Evolutionary conservation across 2,329 filamentous ascomycete species (phyloP), one percentile per base, ranked within the genome.

Genomic region (Tolypocladium cylindrosporum): DNA sequence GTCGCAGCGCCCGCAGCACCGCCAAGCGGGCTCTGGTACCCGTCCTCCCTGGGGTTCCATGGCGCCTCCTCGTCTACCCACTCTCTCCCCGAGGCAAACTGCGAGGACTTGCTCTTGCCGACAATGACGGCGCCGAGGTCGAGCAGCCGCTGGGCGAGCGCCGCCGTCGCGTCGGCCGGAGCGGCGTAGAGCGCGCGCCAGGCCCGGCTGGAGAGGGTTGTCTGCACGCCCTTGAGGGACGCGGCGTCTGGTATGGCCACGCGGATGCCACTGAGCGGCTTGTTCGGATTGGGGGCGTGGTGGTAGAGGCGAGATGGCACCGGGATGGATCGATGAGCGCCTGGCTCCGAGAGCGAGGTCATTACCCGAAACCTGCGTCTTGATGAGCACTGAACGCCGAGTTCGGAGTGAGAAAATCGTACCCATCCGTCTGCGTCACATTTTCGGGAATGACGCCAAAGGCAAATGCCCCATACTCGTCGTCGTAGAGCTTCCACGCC

Each of bases 91-190:
- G 71, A 65, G 14, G 75, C 75, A 55, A 83, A 76, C 60, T 80
- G 77, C 1, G 75, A 72, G 2, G 75, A 74, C 61, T 79, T 81
- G 27, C 78, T 79, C 68, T 81, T 83, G 3, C 80, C 80, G 0
- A 83, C 70, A 13, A 83, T 65, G 10, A 82, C 68, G 0, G 82
- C 85, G 0, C 87, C 86, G 2, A 81, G 76, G 56, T 84, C 78
- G 4, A 88, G 74, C 1, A 90, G 68, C 2, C 75, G 72, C 55
- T 83, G 79, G 0, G 85, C 75, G 1, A 79, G 73, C 0, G 76
- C 65, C 0, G 80, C 79, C 1, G 80, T 85, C 3, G 63, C 65
- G 2, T 69, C 74, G 4, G 66, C 66, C 0, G 75, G 71, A 3
- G 74, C 65, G 1, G 74, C 71, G 57, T 84, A 80, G 3, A 87